These are phyloP conservation scores for Euphorbia peplus DNA, from an alignment of 345 rosid genomes.

Conservation along the genomic window DNA sequence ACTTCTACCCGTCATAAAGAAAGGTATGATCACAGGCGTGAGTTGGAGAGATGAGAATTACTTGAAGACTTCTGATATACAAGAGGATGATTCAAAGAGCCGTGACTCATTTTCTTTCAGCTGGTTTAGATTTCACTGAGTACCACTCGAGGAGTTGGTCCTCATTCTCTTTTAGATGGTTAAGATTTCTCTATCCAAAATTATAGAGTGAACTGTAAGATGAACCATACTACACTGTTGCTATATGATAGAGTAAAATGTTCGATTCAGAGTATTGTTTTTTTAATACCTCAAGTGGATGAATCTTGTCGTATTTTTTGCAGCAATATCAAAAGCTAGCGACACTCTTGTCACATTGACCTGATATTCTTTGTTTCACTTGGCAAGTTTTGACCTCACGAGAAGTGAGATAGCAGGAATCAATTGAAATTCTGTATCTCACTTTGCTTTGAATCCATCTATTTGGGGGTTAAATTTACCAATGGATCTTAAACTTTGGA, in stretches of 20 bases:
- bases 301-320: conserved; percentile 3
- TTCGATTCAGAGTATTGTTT: conserved; percentile 13
- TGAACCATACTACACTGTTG: not conserved
- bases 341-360: not conserved
- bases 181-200: not conserved
- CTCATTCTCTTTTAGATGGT: not conserved
- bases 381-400: not conserved
- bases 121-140: not conserved
- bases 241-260: not conserved
- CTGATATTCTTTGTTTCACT: not conserved
- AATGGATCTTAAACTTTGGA: not conserved
- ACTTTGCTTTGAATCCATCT: not conserved
- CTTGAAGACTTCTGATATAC: not conserved
- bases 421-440: not conserved
- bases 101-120: not conserved
- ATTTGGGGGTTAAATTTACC: not conserved
- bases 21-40: conserved; percentile 25
- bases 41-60: conserved; percentile 22
- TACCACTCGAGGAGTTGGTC: too few species aligned
- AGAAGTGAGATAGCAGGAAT: not conserved
- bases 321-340: not conserved
- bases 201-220: not conserved
- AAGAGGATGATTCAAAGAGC: not conserved
- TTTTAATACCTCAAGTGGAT: not conserved
- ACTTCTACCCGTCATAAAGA: conserved; percentile 29